Base-by-base conservation (phyloP, 2,329 filamentous ascomycete genomes). In the Atkinsonella hypoxylon region DNA sequence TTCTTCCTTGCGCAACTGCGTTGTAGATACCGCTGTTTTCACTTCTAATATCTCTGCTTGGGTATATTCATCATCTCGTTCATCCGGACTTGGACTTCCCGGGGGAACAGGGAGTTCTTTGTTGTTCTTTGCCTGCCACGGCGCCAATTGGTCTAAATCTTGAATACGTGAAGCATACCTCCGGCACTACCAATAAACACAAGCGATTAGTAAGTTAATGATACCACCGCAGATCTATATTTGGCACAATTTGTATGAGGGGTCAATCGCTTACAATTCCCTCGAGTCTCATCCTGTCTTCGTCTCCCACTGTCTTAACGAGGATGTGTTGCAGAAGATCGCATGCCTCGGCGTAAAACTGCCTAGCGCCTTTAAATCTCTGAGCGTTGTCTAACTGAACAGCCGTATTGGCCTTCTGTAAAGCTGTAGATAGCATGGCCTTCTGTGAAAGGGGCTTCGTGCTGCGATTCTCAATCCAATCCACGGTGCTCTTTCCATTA, bases 351-450 rank as follows among this genome's bases (percentile, higher is more conserved):
- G 79, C 76, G 64, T 98, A 98, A 13, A 91, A 89, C 60, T 89
- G 81, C 63, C 94, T 83, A 17, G 93, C 93, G 40, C 88, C 89
- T 64, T 91, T 87, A 55, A 93, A 91, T 62, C 97, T 95, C 61
- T 93, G 87, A 13, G 89, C 89, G 77, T 96, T 97, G 69, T 98
- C 93, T 40, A 98, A 78, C 57, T 96, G 79, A 26, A 98, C 93
- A 20, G 93, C 93, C 12, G 88, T 91, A 62, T 98, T 96, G 47
- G 93, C 93, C 69, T 96, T 95, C 64, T 95, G 86, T 50, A 98
- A 72, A 0, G 93, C 93, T 59, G 87, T 87, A n/a, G 91, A 95
- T 36, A 98, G 77, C 90, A 97, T 97, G 11, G 84, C 87, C 72
- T 96, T 97, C 65, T 97, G 86, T 1, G 86, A 89, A 13, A 80